These are phyloP conservation scores for Scenedesmus sp. DNA, from an alignment of 163 green algal species.

Conservation along the genomic window DNA sequence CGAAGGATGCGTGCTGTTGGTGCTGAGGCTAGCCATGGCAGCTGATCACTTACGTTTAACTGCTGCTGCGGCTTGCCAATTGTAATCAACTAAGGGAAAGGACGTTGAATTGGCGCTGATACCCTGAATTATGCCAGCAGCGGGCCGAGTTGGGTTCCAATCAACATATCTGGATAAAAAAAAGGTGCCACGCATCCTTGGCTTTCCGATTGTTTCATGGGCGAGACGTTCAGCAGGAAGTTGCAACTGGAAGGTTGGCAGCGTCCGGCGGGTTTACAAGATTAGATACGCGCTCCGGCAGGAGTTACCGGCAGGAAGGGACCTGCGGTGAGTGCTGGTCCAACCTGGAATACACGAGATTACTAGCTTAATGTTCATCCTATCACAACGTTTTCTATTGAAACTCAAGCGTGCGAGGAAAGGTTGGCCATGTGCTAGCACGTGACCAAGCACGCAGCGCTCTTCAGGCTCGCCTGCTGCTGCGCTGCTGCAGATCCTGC, in stretches of 20 bases:
- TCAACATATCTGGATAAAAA: not conserved
- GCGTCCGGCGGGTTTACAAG: not conserved
- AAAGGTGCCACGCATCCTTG: not conserved
- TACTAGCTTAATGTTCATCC: too few relatives aligned
- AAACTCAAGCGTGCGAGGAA: too few relatives aligned
- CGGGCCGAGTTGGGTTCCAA: not conserved
- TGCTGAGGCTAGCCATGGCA: slow-evolving; percentile 48
- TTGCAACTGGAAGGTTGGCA: not conserved
- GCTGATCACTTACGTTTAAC: not conserved
- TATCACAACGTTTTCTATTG: too few relatives aligned
- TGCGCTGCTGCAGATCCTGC: not conserved
- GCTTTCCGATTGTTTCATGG: not conserved
- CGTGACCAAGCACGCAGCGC: not conserved
- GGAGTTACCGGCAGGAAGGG: not conserved
- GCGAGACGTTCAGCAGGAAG: not conserved
- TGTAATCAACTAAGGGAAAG: not conserved
- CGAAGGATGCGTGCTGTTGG: slow-evolving; percentile 50
- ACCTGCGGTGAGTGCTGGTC: not conserved
- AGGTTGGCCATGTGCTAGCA: too few relatives aligned
- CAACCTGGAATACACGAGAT: too few relatives aligned
- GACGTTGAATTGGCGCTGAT: not conserved
- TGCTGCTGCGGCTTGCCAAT: not conserved
- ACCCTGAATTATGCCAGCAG: not conserved
- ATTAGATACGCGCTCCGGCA: not conserved
- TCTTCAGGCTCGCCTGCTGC: too few relatives aligned